A percentile compares a stretch with the other conserved stretches of the same genome.
Evolutionary conservation across 768 basidiomycete species (phyloP).

Genomic region (Hydnomerulius pinastri): DNA sequence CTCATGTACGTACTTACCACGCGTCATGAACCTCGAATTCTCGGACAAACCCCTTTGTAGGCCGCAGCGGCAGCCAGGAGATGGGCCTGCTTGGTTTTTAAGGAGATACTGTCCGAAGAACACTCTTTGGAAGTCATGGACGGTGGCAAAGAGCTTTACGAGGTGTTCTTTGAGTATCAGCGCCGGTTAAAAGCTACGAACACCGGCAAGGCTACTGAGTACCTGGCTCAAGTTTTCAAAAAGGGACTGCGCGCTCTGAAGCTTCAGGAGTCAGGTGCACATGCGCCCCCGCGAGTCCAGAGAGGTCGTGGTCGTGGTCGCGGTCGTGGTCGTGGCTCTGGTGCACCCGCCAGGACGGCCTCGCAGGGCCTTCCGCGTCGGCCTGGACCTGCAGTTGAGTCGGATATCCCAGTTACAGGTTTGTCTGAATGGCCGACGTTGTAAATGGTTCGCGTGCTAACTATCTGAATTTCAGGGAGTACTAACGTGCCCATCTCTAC

Average conservation of each 20-base stretch:
- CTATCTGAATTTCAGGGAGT: slow-evolving; percentile 1
- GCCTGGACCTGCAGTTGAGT: neutral
- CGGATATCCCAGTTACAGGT: slow-evolving; percentile 12
- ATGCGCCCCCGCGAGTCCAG: neutral
- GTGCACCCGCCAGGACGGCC: neutral
- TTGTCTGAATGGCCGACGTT: neutral
- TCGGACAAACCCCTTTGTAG: slow-evolving; percentile 7
- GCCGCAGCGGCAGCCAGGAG: slow-evolving; percentile 7
- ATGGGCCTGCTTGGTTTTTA: slow-evolving; percentile 20
- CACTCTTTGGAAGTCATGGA: slow-evolving; percentile 5
- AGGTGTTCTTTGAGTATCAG: slow-evolving; percentile 25
- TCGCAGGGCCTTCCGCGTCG: neutral
- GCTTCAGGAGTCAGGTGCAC: neutral
- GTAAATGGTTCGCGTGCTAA: neutral
- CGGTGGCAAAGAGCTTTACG: slow-evolving; percentile 14
- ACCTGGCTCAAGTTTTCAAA: neutral
- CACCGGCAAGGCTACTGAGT: neutral
- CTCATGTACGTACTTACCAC: slow-evolving; percentile 13
- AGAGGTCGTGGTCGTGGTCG: too few relatives aligned
- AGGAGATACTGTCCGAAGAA: neutral
- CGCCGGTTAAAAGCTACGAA: neutral
- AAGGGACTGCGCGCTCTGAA: slow-evolving; percentile 12
- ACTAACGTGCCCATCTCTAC: neutral
- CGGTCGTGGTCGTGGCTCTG: too few relatives aligned
- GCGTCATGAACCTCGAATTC: neutral